A percentile compares a stretch with the other conserved stretches of the same genome.
These are phyloP conservation scores for Primulina eburnea DNA, from an alignment of 257 asterid species.

Conservation along the genomic window DNA sequence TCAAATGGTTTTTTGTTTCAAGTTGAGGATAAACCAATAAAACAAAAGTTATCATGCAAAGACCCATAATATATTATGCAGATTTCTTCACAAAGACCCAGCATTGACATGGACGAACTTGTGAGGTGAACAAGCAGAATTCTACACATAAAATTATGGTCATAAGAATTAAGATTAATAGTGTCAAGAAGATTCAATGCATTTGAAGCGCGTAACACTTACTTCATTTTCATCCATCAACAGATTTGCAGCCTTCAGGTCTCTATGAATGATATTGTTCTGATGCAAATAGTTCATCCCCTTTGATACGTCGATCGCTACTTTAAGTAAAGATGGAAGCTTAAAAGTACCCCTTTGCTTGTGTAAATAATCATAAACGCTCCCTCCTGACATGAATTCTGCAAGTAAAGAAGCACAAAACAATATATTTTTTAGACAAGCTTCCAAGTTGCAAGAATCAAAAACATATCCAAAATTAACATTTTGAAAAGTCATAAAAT, in stretches of 20 bases:
- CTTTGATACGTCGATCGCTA: slow-evolving; percentile 89
- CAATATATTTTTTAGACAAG: slow-evolving; percentile 2
- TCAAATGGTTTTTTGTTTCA: not conserved
- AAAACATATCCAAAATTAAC: not conserved
- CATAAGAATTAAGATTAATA: not conserved
- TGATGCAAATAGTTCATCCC: slow-evolving; percentile 99
- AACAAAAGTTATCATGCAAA: slow-evolving; percentile 12
- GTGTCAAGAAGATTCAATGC: not conserved
- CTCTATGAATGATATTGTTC: slow-evolving; percentile 95
- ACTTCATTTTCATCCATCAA: slow-evolving; percentile 96
- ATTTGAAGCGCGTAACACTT: slow-evolving; percentile 28
- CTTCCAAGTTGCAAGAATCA: not conserved
- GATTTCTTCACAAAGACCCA: not conserved
- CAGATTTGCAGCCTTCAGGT: slow-evolving; percentile 96
- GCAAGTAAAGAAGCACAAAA: slow-evolving; percentile 28
- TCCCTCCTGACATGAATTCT: slow-evolving; percentile 98
- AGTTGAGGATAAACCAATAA: not conserved
- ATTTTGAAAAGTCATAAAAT: too few relatives aligned
- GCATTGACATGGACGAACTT: not conserved
- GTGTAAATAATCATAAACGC: slow-evolving; percentile 91
- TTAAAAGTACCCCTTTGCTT: slow-evolving; percentile 89
- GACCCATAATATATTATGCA: not conserved
- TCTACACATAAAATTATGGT: not conserved
- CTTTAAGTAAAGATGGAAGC: slow-evolving; percentile 84
- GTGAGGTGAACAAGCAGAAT: slow-evolving; percentile 13